Percentiles rank a stretch among this genome's conserved stretches.
These are phyloP conservation scores for Chaetomium strumarium DNA, from an alignment of 2,329 filamentous ascomycete species.

Conservation along the genomic window DNA sequence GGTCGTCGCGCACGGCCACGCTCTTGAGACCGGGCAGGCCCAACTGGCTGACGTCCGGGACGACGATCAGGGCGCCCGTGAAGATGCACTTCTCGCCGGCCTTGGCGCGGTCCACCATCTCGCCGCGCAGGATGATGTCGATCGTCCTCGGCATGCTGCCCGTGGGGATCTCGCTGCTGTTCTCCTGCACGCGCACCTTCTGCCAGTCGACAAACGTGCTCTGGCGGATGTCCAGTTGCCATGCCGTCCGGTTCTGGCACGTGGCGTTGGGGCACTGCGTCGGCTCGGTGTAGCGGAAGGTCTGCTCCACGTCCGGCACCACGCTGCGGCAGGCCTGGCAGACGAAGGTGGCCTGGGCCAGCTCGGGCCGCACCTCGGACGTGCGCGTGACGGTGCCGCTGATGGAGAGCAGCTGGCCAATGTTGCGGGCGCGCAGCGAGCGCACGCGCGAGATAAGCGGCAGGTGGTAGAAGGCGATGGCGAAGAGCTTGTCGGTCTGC, in stretches of 20 bases:
- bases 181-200: slow-evolving; percentile 96
- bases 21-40: slow-evolving; percentile 80
- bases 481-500: slow-evolving; percentile 94
- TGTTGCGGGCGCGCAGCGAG: slow-evolving; percentile 79
- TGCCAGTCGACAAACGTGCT: slow-evolving; percentile 99
- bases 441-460: slow-evolving; percentile 81
- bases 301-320: slow-evolving; percentile 90
- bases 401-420: slow-evolving; percentile 89
- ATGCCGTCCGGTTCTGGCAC: slow-evolving; percentile 86
- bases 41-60: slow-evolving; percentile 93
- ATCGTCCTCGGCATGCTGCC: slow-evolving; percentile 98
- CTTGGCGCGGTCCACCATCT: slow-evolving; percentile 96
- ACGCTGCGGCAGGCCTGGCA: slow-evolving; percentile 83
- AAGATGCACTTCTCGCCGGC: slow-evolving; percentile 98
- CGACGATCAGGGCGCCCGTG: slow-evolving; percentile 90
- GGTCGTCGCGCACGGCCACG: slow-evolving; percentile 78
- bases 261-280: slow-evolving; percentile 86
- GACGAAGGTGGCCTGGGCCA: slow-evolving; percentile 85
- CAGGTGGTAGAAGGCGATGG: slow-evolving; percentile 88
- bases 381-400: slow-evolving; percentile 95
- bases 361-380: slow-evolving; percentile 90
- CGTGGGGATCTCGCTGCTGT: slow-evolving; percentile 95
- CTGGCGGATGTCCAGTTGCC: slow-evolving; percentile 93
- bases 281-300: slow-evolving; percentile 94
- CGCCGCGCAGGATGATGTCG: slow-evolving; percentile 91